These are phyloP conservation scores for Claviceps pusilla DNA, from an alignment of 2,329 filamentous ascomycete genomes.

Conservation along the genomic window DNA sequence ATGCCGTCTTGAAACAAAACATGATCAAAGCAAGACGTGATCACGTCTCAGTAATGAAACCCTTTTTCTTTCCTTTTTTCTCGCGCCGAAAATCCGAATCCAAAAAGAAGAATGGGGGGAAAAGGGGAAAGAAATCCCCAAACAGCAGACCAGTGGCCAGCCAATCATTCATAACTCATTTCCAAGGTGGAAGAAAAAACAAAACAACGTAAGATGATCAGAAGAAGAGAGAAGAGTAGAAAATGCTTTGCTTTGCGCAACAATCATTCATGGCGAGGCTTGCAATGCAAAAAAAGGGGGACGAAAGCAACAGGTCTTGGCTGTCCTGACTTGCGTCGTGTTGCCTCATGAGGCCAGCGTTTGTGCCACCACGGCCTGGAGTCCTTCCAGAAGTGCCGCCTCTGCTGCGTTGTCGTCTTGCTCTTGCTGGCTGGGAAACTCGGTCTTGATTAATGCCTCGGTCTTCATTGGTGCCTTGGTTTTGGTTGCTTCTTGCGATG, in stretches of 20 bases:
- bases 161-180: not conserved
- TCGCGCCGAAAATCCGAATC: not conserved
- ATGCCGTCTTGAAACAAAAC: not conserved
- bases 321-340: not conserved
- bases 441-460: conserved; percentile 12
- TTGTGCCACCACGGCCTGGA: conserved; percentile 20
- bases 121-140: not conserved
- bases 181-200: not conserved
- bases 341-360: conserved; percentile 8
- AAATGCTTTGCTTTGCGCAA: not conserved
- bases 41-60: not conserved
- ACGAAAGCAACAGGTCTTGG: not conserved
- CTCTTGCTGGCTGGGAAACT: conserved; percentile 7
- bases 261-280: not conserved
- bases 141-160: not conserved
- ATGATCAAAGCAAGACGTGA: not conserved
- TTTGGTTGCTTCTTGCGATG: conserved; percentile 11
- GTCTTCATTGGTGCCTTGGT: conserved; percentile 6
- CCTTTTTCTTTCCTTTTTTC: not conserved
- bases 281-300: not conserved
- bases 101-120: not conserved
- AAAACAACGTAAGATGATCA: not conserved
- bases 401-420: conserved; percentile 21
- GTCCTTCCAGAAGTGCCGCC: conserved; percentile 19
- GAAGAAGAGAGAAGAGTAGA: not conserved